Base-by-base conservation (phyloP, 768 basidiomycete species). In the Strobilomyces dryophilus region DNA sequence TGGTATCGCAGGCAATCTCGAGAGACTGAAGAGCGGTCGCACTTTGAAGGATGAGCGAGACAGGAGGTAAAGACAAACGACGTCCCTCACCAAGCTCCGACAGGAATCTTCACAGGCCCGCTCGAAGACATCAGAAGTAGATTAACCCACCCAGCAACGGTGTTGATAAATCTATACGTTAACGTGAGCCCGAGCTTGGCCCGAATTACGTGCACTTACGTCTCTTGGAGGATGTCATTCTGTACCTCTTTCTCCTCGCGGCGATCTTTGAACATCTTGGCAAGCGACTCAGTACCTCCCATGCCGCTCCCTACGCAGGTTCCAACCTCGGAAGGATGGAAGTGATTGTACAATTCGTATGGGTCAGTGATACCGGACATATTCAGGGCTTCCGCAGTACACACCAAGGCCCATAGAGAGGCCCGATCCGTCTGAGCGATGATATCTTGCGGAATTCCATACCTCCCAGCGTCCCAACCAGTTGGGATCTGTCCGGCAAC, bases 181-280 rank as follows among this genome's bases (percentile, higher is more conserved):
- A 35, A 41, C 3, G 26, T 63, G 35, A 66, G 36, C 21, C 36
- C 54, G 49, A 39, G 21, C 47, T 27, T 18, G 24, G 39, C 29
- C 39, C 15, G 35, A 40, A 39, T 26, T 40, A 15, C 27, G 29
- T n/a, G 9, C 3, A 1, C 91, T 66, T 62, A 93, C 89, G 97
- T 98, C 72, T 99, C 97, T 71, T 98, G 97, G 40, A 99, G 77
- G 58, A 99, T 89, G 65, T 99, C 97, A 64, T 95, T 98, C 73
- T 98, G 97, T 1, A 98, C 94, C 34, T 98, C 94, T 70, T 89
- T 91, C 76, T 98, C 97, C 65, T 98, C 95, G 37, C 94, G 89
- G 57, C 97, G 88, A 68, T 99, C 97, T 71, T 92, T 97, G 82
- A 99, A 99, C 97, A 99, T 99, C 73, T 90, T 86, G 47, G 86